phyloP scores from a whole-genome alignment of 2,329 filamentous ascomycete genomes.

The Parafenestella ontariensis region DNA sequence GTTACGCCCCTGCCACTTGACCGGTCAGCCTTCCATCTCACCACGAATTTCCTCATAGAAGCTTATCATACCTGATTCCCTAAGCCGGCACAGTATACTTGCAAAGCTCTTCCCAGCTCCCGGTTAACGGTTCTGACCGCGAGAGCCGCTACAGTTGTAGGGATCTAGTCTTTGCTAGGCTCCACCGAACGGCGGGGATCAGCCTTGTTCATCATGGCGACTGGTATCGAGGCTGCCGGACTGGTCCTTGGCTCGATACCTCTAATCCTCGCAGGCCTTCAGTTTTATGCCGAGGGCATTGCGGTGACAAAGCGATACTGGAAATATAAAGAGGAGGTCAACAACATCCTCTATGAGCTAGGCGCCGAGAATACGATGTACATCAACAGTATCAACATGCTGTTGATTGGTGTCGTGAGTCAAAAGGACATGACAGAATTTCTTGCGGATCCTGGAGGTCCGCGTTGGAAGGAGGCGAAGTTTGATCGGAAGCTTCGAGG shows the following conservation, averaged over 20 bases:
- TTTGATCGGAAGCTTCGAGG: constrained; percentile 19
- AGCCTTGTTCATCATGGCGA: constrained; percentile 3
- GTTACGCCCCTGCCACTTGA: neutral
- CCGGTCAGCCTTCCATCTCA: neutral
- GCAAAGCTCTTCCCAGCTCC: neutral
- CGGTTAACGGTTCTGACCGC: neutral
- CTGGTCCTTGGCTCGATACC: constrained; percentile 43
- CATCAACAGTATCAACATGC: constrained; percentile 33
- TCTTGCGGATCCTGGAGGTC: constrained; percentile 25
- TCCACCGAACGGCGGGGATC: neutral
- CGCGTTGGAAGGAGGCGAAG: constrained; percentile 25
- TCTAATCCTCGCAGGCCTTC: constrained; percentile 40
- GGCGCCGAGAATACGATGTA: constrained; percentile 32
- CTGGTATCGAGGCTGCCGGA: constrained; percentile 32
- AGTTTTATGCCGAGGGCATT: constrained; percentile 43
- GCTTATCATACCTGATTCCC: neutral
- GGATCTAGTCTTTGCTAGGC: neutral
- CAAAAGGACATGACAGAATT: constrained; percentile 28
- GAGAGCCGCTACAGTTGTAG: too few relatives aligned
- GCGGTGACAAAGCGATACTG: constrained; percentile 35
- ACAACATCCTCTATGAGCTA: constrained; percentile 27
- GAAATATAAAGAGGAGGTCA: constrained; percentile 30
- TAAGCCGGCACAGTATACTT: neutral
- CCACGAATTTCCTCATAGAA: neutral
- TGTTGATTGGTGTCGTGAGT: constrained; percentile 30